Percentiles rank a stretch among this genome's conserved stretches.
phyloP scores from a whole-genome alignment of 202 grass and related monocot species.

The Cymbopogon flexuosus region DNA sequence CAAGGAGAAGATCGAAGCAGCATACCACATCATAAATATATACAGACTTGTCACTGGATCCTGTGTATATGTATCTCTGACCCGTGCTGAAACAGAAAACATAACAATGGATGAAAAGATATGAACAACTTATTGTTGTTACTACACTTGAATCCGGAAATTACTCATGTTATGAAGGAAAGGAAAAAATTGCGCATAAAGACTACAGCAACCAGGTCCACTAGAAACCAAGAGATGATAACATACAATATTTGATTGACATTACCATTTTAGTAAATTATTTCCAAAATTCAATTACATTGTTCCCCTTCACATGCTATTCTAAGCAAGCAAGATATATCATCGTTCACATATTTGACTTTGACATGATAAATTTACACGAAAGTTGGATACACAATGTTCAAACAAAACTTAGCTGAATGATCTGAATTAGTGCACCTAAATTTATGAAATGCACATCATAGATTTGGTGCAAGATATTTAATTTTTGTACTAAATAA shows the following conservation, averaged over 20 bases:
- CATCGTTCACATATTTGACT: neutral
- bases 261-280: neutral
- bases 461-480: neutral
- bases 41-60: conserved; percentile 67
- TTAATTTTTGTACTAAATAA: neutral
- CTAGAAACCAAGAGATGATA: neutral
- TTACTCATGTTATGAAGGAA: neutral
- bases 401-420: neutral
- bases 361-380: neutral
- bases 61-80: conserved; percentile 93
- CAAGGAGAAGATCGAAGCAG: neutral
- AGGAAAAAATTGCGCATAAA: neutral
- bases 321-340: neutral
- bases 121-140: neutral
- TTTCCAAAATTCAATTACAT: neutral
- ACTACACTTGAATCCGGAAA: neutral
- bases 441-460: neutral
- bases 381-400: neutral
- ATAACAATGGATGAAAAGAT: conserved; percentile 6
- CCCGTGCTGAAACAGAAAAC: conserved; percentile 58
- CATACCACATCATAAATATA: conserved; percentile 85
- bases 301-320: neutral
- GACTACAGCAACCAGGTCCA: neutral
- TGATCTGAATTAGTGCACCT: neutral
- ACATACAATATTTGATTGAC: neutral